Evolutionary conservation across 441 rosid species (phyloP).

Genomic region (Jatropha multifida): DNA sequence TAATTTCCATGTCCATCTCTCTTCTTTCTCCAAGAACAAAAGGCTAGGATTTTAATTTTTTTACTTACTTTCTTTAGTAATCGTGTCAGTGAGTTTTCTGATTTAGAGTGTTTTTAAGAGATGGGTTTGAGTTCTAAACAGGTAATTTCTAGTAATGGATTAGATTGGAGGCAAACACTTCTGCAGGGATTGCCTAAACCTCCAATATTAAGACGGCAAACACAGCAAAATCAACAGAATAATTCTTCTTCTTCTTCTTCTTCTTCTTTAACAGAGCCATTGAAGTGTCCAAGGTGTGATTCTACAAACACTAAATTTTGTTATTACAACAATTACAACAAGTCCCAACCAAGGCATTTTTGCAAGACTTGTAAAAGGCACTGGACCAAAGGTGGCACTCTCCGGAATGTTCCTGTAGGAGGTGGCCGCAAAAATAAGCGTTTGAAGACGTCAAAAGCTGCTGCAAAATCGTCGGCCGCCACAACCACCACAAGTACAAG

Average conservation of each 20-base stretch:
- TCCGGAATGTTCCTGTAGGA: conserved; percentile 59
- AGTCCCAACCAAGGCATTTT: conserved; percentile 59
- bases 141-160: conserved; percentile 40
- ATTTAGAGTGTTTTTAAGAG: neutral
- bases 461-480: neutral
- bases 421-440: conserved; percentile 65
- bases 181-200: conserved; percentile 40
- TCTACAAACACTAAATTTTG: conserved; percentile 62
- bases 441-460: conserved; percentile 30
- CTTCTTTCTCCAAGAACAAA: conserved; percentile 39
- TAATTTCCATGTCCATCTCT: conserved; percentile 27
- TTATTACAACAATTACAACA: conserved; percentile 64
- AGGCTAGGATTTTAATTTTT: conserved; percentile 15
- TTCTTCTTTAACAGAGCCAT: conserved; percentile 25
- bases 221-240: conserved; percentile 30
- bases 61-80: neutral
- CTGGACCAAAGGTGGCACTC: conserved; percentile 73
- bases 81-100: neutral
- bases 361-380: conserved; percentile 68
- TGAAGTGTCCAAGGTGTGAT: conserved; percentile 68
- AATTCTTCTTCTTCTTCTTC: too few relatives aligned
- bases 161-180: conserved; percentile 47
- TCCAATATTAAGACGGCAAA: conserved; percentile 27
- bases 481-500: neutral
- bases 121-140: conserved; percentile 59